Conservation (phyloP, 768 basidiomycete genomes). For the Russula olivacea region DNA sequence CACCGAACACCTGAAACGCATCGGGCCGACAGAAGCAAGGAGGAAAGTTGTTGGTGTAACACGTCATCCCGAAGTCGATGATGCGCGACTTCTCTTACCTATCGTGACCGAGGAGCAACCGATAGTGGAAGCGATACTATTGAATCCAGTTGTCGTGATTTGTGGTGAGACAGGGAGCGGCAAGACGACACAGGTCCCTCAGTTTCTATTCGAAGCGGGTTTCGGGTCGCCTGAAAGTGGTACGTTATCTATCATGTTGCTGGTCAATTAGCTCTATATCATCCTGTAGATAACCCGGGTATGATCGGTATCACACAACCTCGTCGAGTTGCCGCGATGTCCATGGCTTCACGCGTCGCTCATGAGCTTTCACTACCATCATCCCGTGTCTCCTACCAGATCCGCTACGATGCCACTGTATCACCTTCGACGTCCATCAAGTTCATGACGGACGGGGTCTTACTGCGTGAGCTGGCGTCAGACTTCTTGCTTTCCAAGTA, state of each 20-base stretch:
- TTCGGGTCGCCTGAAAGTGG: constrained; percentile 82
- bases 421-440: constrained; percentile 90
- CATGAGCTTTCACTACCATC: constrained; percentile 82
- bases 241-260: constrained; percentile 33
- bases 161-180: constrained; percentile 97
- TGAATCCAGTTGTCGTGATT: constrained; percentile 83
- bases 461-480: constrained; percentile 84
- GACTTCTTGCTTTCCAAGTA: constrained; percentile 95
- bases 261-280: not conserved
- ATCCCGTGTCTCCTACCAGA: constrained; percentile 88
- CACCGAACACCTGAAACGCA: constrained; percentile 41
- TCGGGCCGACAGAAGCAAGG: constrained; percentile 19
- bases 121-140: constrained; percentile 85
- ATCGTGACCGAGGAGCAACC: constrained; percentile 91
- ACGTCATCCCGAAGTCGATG: constrained; percentile 67
- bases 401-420: constrained; percentile 93
- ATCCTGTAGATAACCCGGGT: constrained; percentile 77
- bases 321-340: constrained; percentile 93
- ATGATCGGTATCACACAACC: constrained; percentile 99
- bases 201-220: constrained; percentile 96
- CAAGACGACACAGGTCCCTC: constrained; percentile 97
- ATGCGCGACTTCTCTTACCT: constrained; percentile 72
- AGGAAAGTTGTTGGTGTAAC: constrained; percentile 47
- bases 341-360: constrained; percentile 91
- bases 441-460: constrained; percentile 99